Base-by-base conservation (phyloP, 192 early-diverging fungal species). In the Allomyces arbusculus region DNA sequence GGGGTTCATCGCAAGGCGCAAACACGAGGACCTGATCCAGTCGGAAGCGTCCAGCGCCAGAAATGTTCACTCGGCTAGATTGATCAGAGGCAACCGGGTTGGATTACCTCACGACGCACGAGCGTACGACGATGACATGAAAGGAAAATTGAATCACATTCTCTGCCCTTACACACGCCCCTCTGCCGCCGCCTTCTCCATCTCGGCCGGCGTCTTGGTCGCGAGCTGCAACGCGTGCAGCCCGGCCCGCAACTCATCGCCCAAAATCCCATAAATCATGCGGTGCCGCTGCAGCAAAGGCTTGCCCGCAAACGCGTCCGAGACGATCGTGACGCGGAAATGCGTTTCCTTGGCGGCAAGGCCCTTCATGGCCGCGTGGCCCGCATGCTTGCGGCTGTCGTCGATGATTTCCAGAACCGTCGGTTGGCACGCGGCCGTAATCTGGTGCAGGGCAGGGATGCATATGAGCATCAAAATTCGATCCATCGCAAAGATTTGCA, bases 291-390 rank as follows among this genome's bases (percentile, higher is more conserved):
- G 80, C 70, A 83, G 78, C 63, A 78, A 64, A 0, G 68, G 64
- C 71, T 82, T 83, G 58, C 82, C 84, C 22, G 78, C 67, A 66
- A 91, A 93, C 44, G 69, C 66, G 8, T 83, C 79, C 14, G 89
- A 90, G 1, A 91, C 85, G 9, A 90, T 74, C 14, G 74, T 82
- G 16, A 91, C 79, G 24, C 79, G 67, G 69, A 94, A 94, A 71
- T 94, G 91, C 14, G 91, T 91, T 71, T 94, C 91, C 10, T 76
- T 80, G 71, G 82, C 81, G 16, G 62, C 70, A 8, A 85, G 75
- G n/a, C 89, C 89, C 66, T 84, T 78, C 91, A 94, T 94, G 12
- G 90, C 83, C 45, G 82, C 85, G 74, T 94, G 91, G 63, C 87
- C 84, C 10, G 84, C 75, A 69, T 94, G 91, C 69, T 85, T 79